Evolutionary conservation across 2,329 filamentous ascomycete genomes (phyloP).

Genomic region (Phialophora macrospora): DNA sequence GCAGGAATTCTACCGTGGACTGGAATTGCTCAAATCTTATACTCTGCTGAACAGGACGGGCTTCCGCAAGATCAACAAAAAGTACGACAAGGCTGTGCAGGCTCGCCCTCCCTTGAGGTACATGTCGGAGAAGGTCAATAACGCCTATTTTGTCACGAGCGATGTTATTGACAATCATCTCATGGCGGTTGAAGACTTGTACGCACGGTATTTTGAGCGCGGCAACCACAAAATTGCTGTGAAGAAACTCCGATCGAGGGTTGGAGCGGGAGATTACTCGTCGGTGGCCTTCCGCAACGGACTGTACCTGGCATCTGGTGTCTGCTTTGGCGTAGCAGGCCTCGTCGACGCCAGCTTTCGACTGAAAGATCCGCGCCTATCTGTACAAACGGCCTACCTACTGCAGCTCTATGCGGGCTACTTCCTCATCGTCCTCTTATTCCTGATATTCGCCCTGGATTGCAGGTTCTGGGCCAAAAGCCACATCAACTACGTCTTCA

Average conservation of each 20-base stretch:
- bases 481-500: slow-evolving; percentile 94
- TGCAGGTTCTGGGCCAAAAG: slow-evolving; percentile 80
- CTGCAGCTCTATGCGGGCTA: slow-evolving; percentile 90
- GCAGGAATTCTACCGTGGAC: slow-evolving; percentile 88
- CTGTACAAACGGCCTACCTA: slow-evolving; percentile 67
- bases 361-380: slow-evolving; percentile 57
- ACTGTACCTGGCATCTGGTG: slow-evolving; percentile 69
- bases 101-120: slow-evolving; percentile 78
- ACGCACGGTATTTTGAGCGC: slow-evolving; percentile 90
- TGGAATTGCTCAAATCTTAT: slow-evolving; percentile 92
- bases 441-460: slow-evolving; percentile 82
- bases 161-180: slow-evolving; percentile 82
- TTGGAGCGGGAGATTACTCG: slow-evolving; percentile 63
- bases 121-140: slow-evolving; percentile 89
- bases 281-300: slow-evolving; percentile 65
- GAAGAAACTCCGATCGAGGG: slow-evolving; percentile 79
- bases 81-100: slow-evolving; percentile 90
- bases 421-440: slow-evolving; percentile 79
- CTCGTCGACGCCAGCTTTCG: slow-evolving; percentile 63
- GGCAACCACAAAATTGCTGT: slow-evolving; percentile 91
- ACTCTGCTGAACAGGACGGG: slow-evolving; percentile 87
- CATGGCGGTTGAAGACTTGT: slow-evolving; percentile 82
- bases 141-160: slow-evolving; percentile 88
- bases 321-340: slow-evolving; percentile 70
- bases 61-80: slow-evolving; percentile 98